Base-by-base conservation (phyloP, 352 stramenopile species). In the Pythium apleroticum region DNA sequence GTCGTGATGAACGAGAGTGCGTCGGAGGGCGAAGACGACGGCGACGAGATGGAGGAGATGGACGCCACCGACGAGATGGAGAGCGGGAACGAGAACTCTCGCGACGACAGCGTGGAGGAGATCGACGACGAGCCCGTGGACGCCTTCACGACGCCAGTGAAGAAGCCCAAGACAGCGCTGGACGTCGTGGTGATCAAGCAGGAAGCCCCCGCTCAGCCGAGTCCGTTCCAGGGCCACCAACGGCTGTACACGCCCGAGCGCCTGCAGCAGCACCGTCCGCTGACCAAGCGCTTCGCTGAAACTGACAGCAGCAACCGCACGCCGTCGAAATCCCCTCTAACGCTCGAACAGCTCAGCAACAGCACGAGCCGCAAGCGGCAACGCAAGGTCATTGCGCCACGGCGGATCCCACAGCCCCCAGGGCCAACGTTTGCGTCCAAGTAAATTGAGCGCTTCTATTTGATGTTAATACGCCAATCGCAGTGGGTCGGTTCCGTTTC, bases 301-400 rank as follows among this genome's bases (percentile, higher is more conserved):
- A 10, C n/a, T 4, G 53, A 53, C 19, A 39, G 50, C 14, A 39
- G 55, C 25, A 28, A 37, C 24, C 14, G 56, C 14, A 66, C 52
- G 22, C 50, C 57, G 3, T 53, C 46, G 19, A 48, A 28, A 31
- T 69, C 63, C 4, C 63, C 63, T 19, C 50, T 70, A 19, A 22
- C 56, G 24, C 41, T 63, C 22, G 65, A 63, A 17, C 43, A 50
- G 43, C 43, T 50, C 17, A 50, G 19, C 43, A 50, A 50, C 43
- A 55, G 43, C 37, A 78, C 60, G 17, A 73, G 72, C 45, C 74
- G 80, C 57, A 89, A 88, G 54, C 76, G 80, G 17, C 77, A 85
- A 39, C 76, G 80, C 46, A 89, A 89, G 63, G 79, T 70, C 4
- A 54, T 68, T 15, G 69, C 65, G 22, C 80, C 80, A 19, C 76